Percentiles rank a stretch among this genome's conserved stretches.
Evolutionary conservation across 2,329 filamentous ascomycete species (phyloP).

Genomic region (Fusarium protoensiforme): DNA sequence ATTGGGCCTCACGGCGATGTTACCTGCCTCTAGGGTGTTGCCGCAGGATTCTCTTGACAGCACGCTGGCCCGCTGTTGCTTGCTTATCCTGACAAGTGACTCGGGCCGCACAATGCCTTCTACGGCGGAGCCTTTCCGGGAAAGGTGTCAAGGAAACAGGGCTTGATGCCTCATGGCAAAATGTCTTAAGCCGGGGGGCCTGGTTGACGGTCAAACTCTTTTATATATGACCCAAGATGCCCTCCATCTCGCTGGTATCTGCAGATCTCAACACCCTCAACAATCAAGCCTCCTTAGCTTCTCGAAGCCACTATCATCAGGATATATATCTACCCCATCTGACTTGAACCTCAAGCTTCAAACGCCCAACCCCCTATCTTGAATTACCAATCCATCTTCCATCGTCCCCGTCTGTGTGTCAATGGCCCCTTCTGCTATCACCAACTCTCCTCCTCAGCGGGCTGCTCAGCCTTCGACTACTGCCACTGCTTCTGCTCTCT

Average conservation of each 20-base stretch:
- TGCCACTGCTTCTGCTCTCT: conserved; percentile 44
- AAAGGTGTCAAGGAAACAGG: conserved; percentile 24
- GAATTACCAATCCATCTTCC: conserved; percentile 15
- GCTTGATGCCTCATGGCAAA: conserved; percentile 19
- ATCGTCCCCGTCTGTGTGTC: conserved; percentile 38
- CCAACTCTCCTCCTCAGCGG: conserved; percentile 59
- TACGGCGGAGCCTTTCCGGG: conserved; percentile 43
- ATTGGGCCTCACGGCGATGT: conserved; percentile 30
- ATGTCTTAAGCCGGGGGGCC: conserved; percentile 37
- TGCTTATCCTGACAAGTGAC: conserved; percentile 26
- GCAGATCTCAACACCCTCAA: conserved; percentile 11
- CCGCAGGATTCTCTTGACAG: conserved; percentile 16
- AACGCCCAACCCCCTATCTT: conserved; percentile 5
- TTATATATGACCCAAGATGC: conserved; percentile 37
- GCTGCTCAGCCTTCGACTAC: conserved; percentile 50
- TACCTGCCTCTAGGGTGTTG: conserved; percentile 22
- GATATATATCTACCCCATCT: conserved; percentile 6
- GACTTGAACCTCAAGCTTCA: conserved; percentile 19
- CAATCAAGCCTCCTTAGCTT: conserved; percentile 14
- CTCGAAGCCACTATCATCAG: conserved; percentile 16
- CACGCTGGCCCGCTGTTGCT: conserved; percentile 4
- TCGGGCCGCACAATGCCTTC: conserved; percentile 42
- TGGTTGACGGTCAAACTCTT: conserved; percentile 26
- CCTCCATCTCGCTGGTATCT: conserved; percentile 14
- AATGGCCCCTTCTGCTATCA: conserved; percentile 71